Conservation (phyloP, 2,329 filamentous ascomycete genomes). For the Botryotinia calthae region DNA sequence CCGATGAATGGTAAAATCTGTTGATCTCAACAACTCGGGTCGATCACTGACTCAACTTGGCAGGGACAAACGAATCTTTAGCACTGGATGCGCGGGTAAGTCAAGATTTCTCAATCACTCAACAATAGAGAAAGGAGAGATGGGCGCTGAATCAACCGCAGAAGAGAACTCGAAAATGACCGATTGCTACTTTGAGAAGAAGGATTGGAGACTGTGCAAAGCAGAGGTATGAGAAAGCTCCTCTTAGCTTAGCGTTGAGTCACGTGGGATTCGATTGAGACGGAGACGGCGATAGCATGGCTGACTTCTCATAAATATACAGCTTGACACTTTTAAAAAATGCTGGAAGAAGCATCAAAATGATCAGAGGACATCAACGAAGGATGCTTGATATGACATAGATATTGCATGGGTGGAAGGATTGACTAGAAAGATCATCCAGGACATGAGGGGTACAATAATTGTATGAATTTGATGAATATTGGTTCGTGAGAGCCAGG, state of each 20-base stretch:
- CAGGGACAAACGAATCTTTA: slow-evolving; percentile 98
- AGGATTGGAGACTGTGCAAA: slow-evolving; percentile 89
- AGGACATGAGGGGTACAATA: neutral
- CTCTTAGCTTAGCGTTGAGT: slow-evolving; percentile 31
- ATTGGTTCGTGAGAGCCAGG: neutral
- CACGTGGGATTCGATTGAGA: slow-evolving; percentile 6
- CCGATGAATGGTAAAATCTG: slow-evolving; percentile 80
- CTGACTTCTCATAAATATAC: slow-evolving; percentile 24
- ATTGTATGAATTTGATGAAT: neutral
- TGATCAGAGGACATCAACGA: slow-evolving; percentile 74
- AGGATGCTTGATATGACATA: slow-evolving; percentile 53
- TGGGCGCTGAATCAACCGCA: slow-evolving; percentile 41
- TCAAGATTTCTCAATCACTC: slow-evolving; percentile 8
- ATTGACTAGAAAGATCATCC: neutral
- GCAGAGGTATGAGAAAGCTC: slow-evolving; percentile 61
- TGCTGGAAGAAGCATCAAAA: slow-evolving; percentile 94
- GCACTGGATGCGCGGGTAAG: slow-evolving; percentile 86
- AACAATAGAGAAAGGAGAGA: neutral
- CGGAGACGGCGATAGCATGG: neutral
- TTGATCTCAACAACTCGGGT: slow-evolving; percentile 22
- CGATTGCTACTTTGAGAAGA: slow-evolving; percentile 93
- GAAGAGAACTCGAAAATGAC: slow-evolving; percentile 89
- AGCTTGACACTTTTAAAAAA: slow-evolving; percentile 88
- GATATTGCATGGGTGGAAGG: neutral
- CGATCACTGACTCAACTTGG: slow-evolving; percentile 28